Evolutionary conservation across 805 yeast genomes (phyloP), one percentile per base, ranked within the genome.

Genomic region (Cyberlindnera mrakii): DNA sequence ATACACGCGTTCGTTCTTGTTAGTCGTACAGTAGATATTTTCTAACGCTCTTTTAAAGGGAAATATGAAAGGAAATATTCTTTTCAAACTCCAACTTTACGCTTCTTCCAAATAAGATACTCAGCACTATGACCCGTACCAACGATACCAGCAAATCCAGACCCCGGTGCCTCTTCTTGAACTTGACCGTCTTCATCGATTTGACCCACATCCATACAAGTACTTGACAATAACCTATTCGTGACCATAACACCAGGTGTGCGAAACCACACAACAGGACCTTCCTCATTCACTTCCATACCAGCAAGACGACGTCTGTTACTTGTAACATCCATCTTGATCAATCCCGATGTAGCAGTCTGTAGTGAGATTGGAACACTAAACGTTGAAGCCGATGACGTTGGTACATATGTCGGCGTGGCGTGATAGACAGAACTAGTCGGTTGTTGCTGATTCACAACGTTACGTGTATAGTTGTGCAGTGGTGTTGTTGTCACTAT

Each of bases 51-150:
- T 20, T 19, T 20, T 18, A 19, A n/a, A n/a, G n/a, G 17, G 23
- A n/a, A 10, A 15, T 4, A 17, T 8, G 4, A 13, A 2, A 23
- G 11, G 27, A 23, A 8, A 23, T 23, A 23, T 6, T 23, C 11
- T 30, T 30, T 30, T 30, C 16, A 30, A n/a, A 14, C 30, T 11
- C 38, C 41, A 17, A 47, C 15, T 30, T 54, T 54, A 6, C 43
- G 46, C 32, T 46, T 45, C 57, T 74, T 77, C 74, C 74, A 80
- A 2, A 87, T 85, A 57, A 88, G 60, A 57, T 85, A 89, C 54
- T 72, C 71, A 2, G 88, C 86, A 40, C 85, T 76, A 55, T 87
- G 95, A 6, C 95, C 88, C 31, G 81, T 58, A 31, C 74, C 73
- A 23, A 61, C 50, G 4, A 55, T 46, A 10, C 59, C 61, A 11